Evolutionary conservation across 169 alveolate species (phyloP), one percentile per base, ranked within the genome.

Genomic region (Plasmodium gallinaceum): DNA sequence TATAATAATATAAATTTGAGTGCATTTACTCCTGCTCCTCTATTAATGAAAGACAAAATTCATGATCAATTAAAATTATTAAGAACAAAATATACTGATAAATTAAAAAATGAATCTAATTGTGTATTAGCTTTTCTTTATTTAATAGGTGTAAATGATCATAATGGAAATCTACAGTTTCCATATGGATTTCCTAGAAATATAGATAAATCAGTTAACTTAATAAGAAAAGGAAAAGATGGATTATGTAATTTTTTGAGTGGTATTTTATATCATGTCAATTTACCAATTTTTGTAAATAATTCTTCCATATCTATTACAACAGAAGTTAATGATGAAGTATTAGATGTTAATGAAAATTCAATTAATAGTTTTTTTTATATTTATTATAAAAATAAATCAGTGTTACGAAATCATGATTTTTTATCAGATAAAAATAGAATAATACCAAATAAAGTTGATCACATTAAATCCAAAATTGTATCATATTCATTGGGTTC

Each of bases 151-250:
- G 89, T 95, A 20, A 90, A 94, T 16, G 94, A 95, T 32, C 64
- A 72, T 51, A 78, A 74, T 20, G 97, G 97, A 5, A 85, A 51
- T 7, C 71, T 93, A 48, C 93, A 94, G 26, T 91, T 95, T n/a
- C 97, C 97, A 0, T 68, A 88, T 65, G 97, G 97, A 20, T 95
- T 97, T 96, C 97, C 97, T 5, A 68, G 97, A 62, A 90, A 95
- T 57, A 93, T 95, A 39, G 95, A 90, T 46, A 37, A 80, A 18
- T 75, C 96, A 18, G 72, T 95, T 48, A 69, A 85, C 3, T 85
- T 92, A 20, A 92, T 95, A 60, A 73, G 92, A 18, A 88, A 76
- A 18, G 97, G 97, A 8, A 92, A 93, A 20, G 95, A 94, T 75
- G 97, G 97, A 0, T 78, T 95, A 73, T 95, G 97, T 74, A 94